phyloP scores from a whole-genome alignment of 1,284 basidiomycete species.

The Sporisorium reilianum region DNA sequence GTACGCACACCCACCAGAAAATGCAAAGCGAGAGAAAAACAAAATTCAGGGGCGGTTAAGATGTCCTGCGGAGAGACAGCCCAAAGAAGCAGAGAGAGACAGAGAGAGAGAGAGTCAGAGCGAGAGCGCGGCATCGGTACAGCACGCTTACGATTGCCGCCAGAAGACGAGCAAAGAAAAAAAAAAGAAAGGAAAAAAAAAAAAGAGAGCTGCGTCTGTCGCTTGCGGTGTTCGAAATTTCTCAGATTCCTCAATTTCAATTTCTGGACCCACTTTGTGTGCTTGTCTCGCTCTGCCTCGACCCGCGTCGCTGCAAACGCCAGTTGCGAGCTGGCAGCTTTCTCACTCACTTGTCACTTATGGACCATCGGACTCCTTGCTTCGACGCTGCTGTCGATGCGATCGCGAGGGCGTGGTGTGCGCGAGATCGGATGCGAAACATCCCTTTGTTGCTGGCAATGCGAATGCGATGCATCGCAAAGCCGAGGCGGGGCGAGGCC shows the following conservation, averaged over 20 bases:
- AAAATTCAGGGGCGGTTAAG: too few species aligned
- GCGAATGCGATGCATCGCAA: neutral
- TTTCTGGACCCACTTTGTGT: neutral
- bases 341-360: too few species aligned
- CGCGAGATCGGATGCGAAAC: neutral
- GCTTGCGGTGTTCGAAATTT: constrained; percentile 22
- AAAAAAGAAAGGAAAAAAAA: neutral
- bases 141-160: constrained; percentile 2
- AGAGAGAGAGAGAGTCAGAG: neutral
- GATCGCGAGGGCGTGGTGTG: too few species aligned
- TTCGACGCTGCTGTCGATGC: neutral
- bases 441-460: neutral
- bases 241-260: neutral
- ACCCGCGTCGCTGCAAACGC: neutral
- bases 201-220: constrained; percentile 7
- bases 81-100: neutral
- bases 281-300: neutral
- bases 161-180: neutral
- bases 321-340: neutral
- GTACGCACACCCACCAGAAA: too few species aligned
- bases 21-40: too few species aligned
- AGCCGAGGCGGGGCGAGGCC: neutral
- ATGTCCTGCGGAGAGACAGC: too few species aligned
- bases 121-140: neutral
- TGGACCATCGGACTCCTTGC: too few species aligned